phyloP scores from a whole-genome alignment of 2,329 filamentous ascomycete species.

The Madurella mycetomatis region DNA sequence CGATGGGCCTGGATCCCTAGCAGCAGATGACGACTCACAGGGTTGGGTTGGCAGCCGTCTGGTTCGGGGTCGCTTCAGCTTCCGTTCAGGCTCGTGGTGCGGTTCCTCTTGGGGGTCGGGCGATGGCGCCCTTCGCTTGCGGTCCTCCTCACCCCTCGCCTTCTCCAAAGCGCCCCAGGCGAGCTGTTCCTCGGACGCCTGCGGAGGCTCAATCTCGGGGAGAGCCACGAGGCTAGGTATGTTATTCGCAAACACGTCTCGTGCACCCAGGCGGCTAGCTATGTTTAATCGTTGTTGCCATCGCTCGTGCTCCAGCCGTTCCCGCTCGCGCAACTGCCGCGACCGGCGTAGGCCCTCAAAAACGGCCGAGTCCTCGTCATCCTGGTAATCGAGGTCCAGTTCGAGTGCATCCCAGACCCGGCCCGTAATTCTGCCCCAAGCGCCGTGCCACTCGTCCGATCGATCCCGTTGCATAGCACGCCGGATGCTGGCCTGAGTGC shows the following conservation, averaged over 20 bases:
- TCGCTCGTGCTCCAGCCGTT: conserved; percentile 56
- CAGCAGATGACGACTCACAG: conserved; percentile 37
- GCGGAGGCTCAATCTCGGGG: conserved; percentile 44
- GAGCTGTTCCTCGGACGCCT: conserved; percentile 75
- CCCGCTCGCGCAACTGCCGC: conserved; percentile 49
- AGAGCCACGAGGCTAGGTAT: conserved; percentile 56
- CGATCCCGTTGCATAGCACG: conserved; percentile 59
- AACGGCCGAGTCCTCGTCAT: conserved; percentile 59
- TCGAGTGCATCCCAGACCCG: conserved; percentile 63
- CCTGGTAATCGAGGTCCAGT: conserved; percentile 80
- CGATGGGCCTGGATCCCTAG: conserved; percentile 16
- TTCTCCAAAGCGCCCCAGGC: conserved; percentile 91
- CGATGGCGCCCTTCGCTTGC: conserved; percentile 70
- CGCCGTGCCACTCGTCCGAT: conserved; percentile 81
- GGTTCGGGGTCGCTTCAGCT: conserved; percentile 81
- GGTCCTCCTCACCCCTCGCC: conserved; percentile 65
- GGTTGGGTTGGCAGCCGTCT: conserved; percentile 52
- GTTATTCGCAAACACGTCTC: conserved; percentile 64
- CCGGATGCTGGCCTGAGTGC: conserved; percentile 56
- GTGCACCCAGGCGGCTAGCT: conserved; percentile 72
- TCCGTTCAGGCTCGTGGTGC: conserved; percentile 69
- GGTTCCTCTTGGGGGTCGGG: conserved; percentile 66
- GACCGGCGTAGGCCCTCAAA: conserved; percentile 51
- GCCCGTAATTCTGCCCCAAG: conserved; percentile 65
- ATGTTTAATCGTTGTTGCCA: conserved; percentile 84